Percentiles rank a stretch among this genome's conserved stretches.
These are phyloP conservation scores for Fusarium sp. DNA, from an alignment of 2,329 filamentous ascomycete species.

Conservation along the genomic window DNA sequence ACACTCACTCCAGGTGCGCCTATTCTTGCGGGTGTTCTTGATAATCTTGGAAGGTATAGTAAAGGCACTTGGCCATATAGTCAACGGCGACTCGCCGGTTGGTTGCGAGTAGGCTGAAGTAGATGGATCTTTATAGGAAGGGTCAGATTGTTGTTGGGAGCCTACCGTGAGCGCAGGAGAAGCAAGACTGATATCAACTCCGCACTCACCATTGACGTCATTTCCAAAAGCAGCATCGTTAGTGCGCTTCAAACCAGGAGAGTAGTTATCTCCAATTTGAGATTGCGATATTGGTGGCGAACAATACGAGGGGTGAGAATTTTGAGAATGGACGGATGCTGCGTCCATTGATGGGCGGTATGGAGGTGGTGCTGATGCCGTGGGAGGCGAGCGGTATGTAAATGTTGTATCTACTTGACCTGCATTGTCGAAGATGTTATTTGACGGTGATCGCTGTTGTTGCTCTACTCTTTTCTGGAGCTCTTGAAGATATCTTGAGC, in stretches of 20 bases:
- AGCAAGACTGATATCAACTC: conserved; percentile 20
- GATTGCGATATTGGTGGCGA: conserved; percentile 23
- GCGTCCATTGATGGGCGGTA: conserved; percentile 32
- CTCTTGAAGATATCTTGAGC: conserved; percentile 43
- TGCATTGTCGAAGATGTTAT: conserved; percentile 1
- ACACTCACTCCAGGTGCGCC: conserved; percentile 53
- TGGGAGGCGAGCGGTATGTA: conserved; percentile 28
- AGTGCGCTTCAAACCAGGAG: conserved; percentile 18
- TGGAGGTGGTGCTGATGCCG: conserved; percentile 24
- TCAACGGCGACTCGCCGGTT: conserved; percentile 26
- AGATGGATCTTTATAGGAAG: conserved; percentile 1
- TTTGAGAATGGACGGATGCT: conserved; percentile 6
- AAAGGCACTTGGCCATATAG: conserved; percentile 50
- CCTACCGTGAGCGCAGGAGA: conserved; percentile 36
- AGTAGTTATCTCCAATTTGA: conserved; percentile 4
- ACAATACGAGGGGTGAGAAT: conserved; percentile 20
- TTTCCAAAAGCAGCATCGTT: conserved; percentile 31
- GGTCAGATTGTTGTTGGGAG: conserved; percentile 26
- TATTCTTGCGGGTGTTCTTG: conserved; percentile 48
- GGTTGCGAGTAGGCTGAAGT: conserved; percentile 13
- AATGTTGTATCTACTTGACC: conserved; percentile 4
- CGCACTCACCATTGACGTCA: conserved; percentile 28
- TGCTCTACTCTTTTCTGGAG: conserved; percentile 41
- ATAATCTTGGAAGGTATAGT: conserved; percentile 47
- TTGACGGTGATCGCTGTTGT: conserved; percentile 22